Conservation (phyloP, 2,329 filamentous ascomycete genomes). For the Pseudogymnoascus sp. region DNA sequence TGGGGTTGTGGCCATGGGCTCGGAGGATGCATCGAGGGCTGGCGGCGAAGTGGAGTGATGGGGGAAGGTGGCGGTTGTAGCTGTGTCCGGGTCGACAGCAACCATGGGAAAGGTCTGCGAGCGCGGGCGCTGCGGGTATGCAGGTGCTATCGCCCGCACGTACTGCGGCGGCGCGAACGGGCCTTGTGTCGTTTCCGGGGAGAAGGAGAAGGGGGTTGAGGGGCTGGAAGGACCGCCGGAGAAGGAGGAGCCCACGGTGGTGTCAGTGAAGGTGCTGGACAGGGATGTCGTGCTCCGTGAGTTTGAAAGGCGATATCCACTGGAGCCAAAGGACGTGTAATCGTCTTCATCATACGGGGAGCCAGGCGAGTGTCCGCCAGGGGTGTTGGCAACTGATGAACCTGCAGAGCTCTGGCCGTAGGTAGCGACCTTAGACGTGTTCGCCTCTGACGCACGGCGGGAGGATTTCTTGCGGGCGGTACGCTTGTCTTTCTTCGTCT, state of each 20-base stretch:
- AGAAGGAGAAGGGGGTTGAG: constrained; percentile 65
- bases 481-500: constrained; percentile 58
- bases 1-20: constrained; percentile 40
- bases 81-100: constrained; percentile 42
- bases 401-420: constrained; percentile 45
- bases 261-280: constrained; percentile 58
- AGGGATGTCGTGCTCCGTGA: constrained; percentile 60
- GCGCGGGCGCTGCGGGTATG: constrained; percentile 60
- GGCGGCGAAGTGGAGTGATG: constrained; percentile 38
- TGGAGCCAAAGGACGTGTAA: constrained; percentile 49
- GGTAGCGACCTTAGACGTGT: constrained; percentile 59
- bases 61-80: constrained; percentile 10
- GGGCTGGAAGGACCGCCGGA: constrained; percentile 66
- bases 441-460: constrained; percentile 55
- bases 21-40: constrained; percentile 40
- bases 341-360: constrained; percentile 61
- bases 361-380: constrained; percentile 60
- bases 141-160: constrained; percentile 38
- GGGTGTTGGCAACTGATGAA: constrained; percentile 51
- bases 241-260: constrained; percentile 53
- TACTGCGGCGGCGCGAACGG: constrained; percentile 53
- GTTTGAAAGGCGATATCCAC: constrained; percentile 51
- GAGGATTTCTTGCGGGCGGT: constrained; percentile 20
- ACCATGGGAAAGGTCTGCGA: constrained; percentile 80
- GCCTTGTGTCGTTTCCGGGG: constrained; percentile 61